Evolutionary conservation across 23 red algal genomes (phyloP).

Genomic region (Gracilaria domingensis): DNA sequence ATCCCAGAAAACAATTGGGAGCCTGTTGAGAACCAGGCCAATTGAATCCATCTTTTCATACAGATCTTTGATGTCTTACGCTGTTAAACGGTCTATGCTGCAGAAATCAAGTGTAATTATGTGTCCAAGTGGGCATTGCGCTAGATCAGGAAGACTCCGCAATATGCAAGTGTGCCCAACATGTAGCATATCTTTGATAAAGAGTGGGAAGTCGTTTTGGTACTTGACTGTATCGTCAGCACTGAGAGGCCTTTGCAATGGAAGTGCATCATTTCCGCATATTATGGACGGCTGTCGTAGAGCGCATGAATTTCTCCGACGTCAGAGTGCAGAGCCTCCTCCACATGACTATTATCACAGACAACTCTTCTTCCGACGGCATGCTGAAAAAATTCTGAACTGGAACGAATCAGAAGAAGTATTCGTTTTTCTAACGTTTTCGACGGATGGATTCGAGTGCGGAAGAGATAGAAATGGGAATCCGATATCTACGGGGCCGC

Average conservation of each 20-base stretch:
- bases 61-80: neutral
- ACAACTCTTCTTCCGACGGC: neutral
- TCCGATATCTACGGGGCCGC: neutral
- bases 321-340: neutral
- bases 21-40: neutral
- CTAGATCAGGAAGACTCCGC: neutral
- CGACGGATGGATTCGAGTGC: conserved; percentile 23
- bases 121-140: neutral
- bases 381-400: neutral
- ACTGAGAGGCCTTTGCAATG: neutral
- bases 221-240: neutral
- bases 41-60: neutral
- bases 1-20: conserved; percentile 3
- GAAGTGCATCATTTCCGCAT: neutral
- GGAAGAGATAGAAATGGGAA: neutral
- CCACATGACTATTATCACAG: neutral
- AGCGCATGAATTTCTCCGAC: neutral
- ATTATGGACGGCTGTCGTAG: neutral
- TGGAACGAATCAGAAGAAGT: neutral
- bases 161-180: neutral
- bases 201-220: neutral
- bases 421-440: neutral
- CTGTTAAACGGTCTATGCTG: neutral
- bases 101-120: neutral
- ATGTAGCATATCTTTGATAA: too few species aligned